phyloP scores from a whole-genome alignment of 805 yeast species.

The Candida adriatica region DNA sequence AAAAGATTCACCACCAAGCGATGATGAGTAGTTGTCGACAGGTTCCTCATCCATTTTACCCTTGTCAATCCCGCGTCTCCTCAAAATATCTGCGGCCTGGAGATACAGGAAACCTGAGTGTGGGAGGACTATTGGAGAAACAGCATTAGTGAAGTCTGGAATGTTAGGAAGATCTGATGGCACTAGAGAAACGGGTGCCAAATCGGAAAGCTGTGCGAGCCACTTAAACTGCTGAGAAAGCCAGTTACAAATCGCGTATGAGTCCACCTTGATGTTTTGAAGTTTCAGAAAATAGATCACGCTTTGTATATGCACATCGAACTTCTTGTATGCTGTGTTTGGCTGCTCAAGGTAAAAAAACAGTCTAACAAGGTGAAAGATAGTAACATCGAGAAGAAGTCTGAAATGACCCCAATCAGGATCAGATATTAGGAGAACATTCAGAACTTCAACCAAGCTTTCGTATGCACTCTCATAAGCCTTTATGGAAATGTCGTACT shows the following conservation, averaged over 20 bases:
- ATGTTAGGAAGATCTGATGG: conserved; percentile 33
- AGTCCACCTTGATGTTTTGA: conserved; percentile 20
- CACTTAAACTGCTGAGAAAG: conserved; percentile 54
- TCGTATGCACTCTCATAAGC: conserved; percentile 49
- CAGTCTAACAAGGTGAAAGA: conserved; percentile 56
- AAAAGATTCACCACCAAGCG: conserved; percentile 3
- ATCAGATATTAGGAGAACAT: conserved; percentile 19
- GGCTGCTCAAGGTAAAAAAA: conserved; percentile 55
- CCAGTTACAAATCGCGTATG: conserved; percentile 42
- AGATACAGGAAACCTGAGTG: conserved; percentile 38
- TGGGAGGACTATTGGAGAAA: conserved; percentile 30
- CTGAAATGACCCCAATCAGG: conserved; percentile 39
- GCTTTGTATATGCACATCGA: conserved; percentile 53
- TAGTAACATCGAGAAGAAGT: conserved; percentile 48
- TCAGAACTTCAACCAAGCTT: conserved; percentile 35
- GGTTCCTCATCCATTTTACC: conserved; percentile 2
- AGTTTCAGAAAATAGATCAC: conserved; percentile 34
- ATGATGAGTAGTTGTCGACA: conserved; percentile 12
- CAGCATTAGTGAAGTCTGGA: conserved; percentile 16
- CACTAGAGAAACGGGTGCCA: conserved; percentile 37
- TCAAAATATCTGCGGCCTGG: conserved; percentile 29
- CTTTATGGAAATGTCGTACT: conserved; percentile 42
- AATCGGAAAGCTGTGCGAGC: conserved; percentile 51
- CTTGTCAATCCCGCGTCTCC: conserved; percentile 15
- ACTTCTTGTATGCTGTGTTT: conserved; percentile 54